Conservation (phyloP, 2,329 filamentous ascomycete genomes). For the Macrophomina pseudophaseolina region DNA sequence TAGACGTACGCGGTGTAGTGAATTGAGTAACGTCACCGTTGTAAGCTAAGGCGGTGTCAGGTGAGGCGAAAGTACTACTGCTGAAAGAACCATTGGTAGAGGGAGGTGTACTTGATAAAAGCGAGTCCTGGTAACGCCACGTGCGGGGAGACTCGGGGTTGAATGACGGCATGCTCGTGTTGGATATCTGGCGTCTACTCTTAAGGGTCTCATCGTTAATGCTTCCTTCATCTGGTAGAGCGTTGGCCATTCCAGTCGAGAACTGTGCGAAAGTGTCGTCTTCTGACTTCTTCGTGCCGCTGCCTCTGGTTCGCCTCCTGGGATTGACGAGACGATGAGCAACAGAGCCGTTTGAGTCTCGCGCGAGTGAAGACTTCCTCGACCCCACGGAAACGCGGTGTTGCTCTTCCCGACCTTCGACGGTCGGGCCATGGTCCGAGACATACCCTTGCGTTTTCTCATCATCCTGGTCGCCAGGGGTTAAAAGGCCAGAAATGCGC, state of each 20-base stretch:
- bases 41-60: conserved; percentile 20
- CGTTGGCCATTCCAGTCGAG: not conserved
- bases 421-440: conserved; percentile 34
- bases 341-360: conserved; percentile 11
- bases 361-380: conserved; percentile 15
- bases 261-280: not conserved
- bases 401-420: conserved; percentile 21
- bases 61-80: conserved; percentile 24
- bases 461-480: conserved; percentile 41
- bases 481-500: conserved; percentile 38
- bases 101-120: conserved; percentile 14
- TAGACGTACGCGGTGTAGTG: conserved; percentile 21
- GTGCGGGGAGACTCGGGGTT: conserved; percentile 20
- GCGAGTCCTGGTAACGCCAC: conserved; percentile 10
- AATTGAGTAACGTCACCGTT: conserved; percentile 9
- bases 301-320: conserved; percentile 11
- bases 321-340: conserved; percentile 21
- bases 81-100: conserved; percentile 24
- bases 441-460: conserved; percentile 39
- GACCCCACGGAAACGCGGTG: conserved; percentile 15
- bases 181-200: conserved; percentile 10
- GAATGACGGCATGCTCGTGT: conserved; percentile 12
- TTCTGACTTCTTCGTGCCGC: conserved; percentile 3
- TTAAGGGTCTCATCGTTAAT: conserved; percentile 12
- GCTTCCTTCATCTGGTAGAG: conserved; percentile 3